phyloP scores from a whole-genome alignment of 1,139 yeast species.

The Sugiyamaella neomexicana region DNA sequence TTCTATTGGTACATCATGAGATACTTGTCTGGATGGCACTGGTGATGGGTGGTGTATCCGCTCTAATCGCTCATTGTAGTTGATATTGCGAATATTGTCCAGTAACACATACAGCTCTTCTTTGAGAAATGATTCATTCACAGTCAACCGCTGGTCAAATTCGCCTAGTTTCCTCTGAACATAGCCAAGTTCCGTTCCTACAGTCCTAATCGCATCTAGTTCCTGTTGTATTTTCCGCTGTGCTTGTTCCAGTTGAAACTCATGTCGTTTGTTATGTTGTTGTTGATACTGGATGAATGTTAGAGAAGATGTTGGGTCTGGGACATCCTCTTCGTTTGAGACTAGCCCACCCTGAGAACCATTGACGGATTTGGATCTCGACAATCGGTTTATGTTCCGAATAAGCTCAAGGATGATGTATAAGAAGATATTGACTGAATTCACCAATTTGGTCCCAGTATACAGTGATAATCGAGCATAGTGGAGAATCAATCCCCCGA shows the following conservation, averaged over 20 bases:
- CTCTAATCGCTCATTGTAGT: not conserved
- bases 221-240: conserved; percentile 1
- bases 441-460: conserved; percentile 28
- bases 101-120: not conserved
- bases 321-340: not conserved
- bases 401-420: conserved; percentile 30
- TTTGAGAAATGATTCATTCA: conserved; percentile 2
- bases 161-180: conserved; percentile 6
- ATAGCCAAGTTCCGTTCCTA: not conserved
- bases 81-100: not conserved
- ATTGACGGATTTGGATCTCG: not conserved
- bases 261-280: not conserved
- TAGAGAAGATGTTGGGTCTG: not conserved
- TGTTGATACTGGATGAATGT: not conserved
- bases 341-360: not conserved
- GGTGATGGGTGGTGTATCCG: not conserved
- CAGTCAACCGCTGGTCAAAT: conserved; percentile 2
- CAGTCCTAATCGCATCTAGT: not conserved
- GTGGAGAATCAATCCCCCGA: conserved; percentile 29
- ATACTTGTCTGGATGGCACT: not conserved
- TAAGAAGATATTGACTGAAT: conserved; percentile 31
- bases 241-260: not conserved
- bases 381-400: conserved; percentile 22
- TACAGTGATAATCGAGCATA: conserved; percentile 28
- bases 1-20: not conserved